A percentile compares a stretch with the other conserved stretches of the same genome.
Evolutionary conservation across 2,329 filamentous ascomycete species (phyloP).

Genomic region (Remersonia thermophila): DNA sequence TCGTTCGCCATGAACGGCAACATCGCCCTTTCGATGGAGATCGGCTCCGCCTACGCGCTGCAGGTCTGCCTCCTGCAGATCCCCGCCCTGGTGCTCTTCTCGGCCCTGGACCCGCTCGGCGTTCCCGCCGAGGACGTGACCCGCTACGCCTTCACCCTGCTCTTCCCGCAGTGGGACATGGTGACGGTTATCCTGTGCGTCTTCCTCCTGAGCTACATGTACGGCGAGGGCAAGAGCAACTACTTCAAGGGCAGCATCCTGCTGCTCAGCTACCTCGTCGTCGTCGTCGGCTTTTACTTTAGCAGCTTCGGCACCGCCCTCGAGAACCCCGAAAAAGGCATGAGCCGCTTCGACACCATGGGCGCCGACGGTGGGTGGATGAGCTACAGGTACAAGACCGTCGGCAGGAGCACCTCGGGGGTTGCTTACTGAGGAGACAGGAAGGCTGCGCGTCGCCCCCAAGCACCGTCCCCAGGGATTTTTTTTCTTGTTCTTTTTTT

Average conservation of each 20-base stretch:
- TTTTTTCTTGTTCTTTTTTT: no score
- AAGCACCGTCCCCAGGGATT: no score
- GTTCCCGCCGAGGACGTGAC: conserved; percentile 30
- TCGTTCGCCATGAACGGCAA: conserved; percentile 99
- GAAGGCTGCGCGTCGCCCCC: no score
- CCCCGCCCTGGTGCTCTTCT: conserved; percentile 84
- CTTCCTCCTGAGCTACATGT: conserved; percentile 93
- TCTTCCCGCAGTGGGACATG: conserved; percentile 99
- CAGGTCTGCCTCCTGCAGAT: conserved; percentile 94
- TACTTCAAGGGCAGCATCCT: conserved; percentile 99
- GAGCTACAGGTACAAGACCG: conserved; percentile 36
- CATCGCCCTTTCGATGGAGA: conserved; percentile 97
- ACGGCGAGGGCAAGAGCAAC: conserved; percentile 97
- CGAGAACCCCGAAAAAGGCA: conserved; percentile 28
- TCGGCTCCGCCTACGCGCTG: conserved; percentile 89
- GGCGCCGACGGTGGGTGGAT: conserved; percentile 37
- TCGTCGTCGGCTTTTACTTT: conserved; percentile 84
- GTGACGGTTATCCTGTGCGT: conserved; percentile 92
- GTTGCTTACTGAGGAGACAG: conserved; percentile 23
- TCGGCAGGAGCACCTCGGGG: conserved; percentile 34
- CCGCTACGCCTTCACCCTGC: conserved; percentile 65
- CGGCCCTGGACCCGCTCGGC: conserved; percentile 49
- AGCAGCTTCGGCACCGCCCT: conserved; percentile 40
- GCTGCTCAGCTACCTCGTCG: conserved; percentile 83
- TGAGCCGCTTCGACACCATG: conserved; percentile 42